Conservation (phyloP, 2,329 filamentous ascomycete species). For the Emergomyces africanus region DNA sequence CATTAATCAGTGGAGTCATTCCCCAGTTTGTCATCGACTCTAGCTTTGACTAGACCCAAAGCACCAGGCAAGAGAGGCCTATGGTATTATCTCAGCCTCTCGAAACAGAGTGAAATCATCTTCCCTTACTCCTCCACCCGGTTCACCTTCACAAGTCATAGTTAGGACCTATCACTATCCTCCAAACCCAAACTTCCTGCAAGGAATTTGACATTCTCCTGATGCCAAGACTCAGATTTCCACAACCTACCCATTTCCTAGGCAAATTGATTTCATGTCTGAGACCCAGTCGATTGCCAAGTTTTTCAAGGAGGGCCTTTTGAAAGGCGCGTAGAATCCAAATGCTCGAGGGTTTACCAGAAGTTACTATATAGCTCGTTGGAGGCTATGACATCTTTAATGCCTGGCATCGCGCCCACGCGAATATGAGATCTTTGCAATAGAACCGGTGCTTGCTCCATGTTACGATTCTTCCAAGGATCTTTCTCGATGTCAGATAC, state of each 20-base stretch:
- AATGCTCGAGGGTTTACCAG: conserved; percentile 61
- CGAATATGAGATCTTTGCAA: conserved; percentile 65
- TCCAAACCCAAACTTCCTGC: conserved; percentile 50
- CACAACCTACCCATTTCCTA: conserved; percentile 50
- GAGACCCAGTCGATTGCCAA: conserved; percentile 56
- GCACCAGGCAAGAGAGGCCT: conserved; percentile 41
- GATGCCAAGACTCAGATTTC: conserved; percentile 21
- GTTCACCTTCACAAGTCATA: conserved; percentile 54
- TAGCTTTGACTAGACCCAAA: conserved; percentile 58
- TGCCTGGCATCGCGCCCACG: conserved; percentile 52
- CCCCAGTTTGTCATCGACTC: conserved; percentile 49
- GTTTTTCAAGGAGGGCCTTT: conserved; percentile 59
- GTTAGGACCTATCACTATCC: conserved; percentile 53
- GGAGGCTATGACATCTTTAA: conserved; percentile 81
- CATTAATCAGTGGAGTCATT: conserved; percentile 54
- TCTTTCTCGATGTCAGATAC: conserved; percentile 63
- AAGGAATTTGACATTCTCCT: conserved; percentile 48
- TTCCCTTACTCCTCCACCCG: conserved; percentile 49
- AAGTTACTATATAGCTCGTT: conserved; percentile 60
- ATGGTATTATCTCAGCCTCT: conserved; percentile 50
- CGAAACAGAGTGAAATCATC: conserved; percentile 44
- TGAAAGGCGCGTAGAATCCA: conserved; percentile 59
- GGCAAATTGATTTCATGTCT: conserved; percentile 59
- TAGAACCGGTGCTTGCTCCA: conserved; percentile 67
- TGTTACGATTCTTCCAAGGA: conserved; percentile 82